Base-by-base conservation (phyloP, 768 basidiomycete genomes). In the Mycena rosella region DNA sequence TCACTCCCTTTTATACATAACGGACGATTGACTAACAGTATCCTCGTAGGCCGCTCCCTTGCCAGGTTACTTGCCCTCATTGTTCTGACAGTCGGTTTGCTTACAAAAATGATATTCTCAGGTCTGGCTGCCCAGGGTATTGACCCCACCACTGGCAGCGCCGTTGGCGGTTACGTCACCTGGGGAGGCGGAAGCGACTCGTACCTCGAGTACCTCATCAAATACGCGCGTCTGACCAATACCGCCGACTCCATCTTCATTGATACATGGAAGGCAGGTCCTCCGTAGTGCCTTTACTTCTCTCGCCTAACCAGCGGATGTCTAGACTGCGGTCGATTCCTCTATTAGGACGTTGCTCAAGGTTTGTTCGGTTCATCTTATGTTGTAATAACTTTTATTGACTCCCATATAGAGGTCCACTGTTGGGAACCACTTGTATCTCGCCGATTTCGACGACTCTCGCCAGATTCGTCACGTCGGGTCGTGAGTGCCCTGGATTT, bases 151-250 rank as follows among this genome's bases (percentile, higher is more conserved):
- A n/a, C n/a, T n/a, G n/a, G n/a, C n/a, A n/a, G n/a, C n/a, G n/a
- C n/a, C n/a, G n/a, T n/a, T n/a, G n/a, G n/a, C n/a, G n/a, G n/a
- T n/a, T n/a, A n/a, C n/a, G n/a, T n/a, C n/a, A n/a, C n/a, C n/a
- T n/a, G n/a, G n/a, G n/a, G n/a, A n/a, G n/a, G n/a, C n/a, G n/a
- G n/a, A n/a, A n/a, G n/a, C n/a, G n/a, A n/a, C n/a, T 77, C 90
- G 65, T 93, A 88, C 78, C 89, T 91, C 65, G 92, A 94, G 75
- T 93, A 93, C 72, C 82, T 92, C 60, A 88, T 92, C 83, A 94
- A 94, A 74, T 86, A 82, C 63, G 81, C 92, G 5, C 89, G 90
- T 29, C 81, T 93, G 27, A 87, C 88, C 13, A 91, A 91, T 78
- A 90, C 89, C 20, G 71, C 87, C 61, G 85, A 93, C 75, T 81